Evolutionary conservation across 2,329 filamentous ascomycete genomes (phyloP).

Genomic region (Trichoderma harzianum): DNA sequence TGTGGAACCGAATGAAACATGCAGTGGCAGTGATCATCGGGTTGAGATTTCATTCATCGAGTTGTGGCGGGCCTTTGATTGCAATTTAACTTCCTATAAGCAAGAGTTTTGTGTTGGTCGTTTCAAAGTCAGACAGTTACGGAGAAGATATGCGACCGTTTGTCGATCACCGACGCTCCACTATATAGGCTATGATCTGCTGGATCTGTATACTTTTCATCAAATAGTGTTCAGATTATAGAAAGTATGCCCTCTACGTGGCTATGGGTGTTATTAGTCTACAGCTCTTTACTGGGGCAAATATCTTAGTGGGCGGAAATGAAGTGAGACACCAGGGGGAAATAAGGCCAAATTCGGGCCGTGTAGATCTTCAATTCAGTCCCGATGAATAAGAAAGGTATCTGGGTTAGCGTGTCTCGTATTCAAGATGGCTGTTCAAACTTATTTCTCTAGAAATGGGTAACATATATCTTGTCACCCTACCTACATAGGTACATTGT

Average conservation of each 20-base stretch:
- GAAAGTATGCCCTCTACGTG: not conserved
- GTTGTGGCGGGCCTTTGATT: not conserved
- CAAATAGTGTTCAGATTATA: not conserved
- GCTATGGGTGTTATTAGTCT: not conserved
- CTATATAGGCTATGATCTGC: not conserved
- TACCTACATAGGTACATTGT: not conserved
- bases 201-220: not conserved
- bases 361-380: not conserved
- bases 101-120: not conserved
- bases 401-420: not conserved
- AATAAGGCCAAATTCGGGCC: not conserved
- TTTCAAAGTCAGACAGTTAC: not conserved
- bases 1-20: not conserved
- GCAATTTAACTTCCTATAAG: not conserved
- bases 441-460: not conserved
- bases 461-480: not conserved
- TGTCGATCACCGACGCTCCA: not conserved
- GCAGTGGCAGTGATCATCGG: not conserved
- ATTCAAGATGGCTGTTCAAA: not conserved
- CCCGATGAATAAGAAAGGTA: not conserved
- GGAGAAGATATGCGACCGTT: not conserved
- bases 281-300: too few species aligned
- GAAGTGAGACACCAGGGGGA: not conserved
- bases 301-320: not conserved
- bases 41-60: not conserved